A percentile compares a stretch with the other conserved stretches of the same genome.
Conservation (phyloP, 768 basidiomycete species). For the Agaricus bisporus region DNA sequence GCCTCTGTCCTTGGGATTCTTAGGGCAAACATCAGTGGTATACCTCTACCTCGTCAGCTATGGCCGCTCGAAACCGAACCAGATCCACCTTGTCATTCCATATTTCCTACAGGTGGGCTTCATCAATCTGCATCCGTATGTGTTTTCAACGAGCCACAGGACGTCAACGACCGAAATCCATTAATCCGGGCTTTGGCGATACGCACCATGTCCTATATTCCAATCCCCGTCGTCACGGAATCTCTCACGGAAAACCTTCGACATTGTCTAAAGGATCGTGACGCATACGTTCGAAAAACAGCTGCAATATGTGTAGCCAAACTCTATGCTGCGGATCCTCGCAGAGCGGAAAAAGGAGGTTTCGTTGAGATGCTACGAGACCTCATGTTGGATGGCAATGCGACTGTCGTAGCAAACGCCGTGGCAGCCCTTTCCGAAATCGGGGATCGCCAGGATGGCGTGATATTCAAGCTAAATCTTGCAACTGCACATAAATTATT, state of each 20-base stretch:
- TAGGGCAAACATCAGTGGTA: constrained; percentile 60
- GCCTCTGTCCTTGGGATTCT: constrained; percentile 9
- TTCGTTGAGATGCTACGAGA: constrained; percentile 91
- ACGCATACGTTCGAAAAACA: constrained; percentile 98
- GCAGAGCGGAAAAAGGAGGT: constrained; percentile 81
- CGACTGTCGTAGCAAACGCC: constrained; percentile 96
- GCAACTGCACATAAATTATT: constrained; percentile 86
- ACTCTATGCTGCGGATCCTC: constrained; percentile 82
- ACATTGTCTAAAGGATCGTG: constrained; percentile 87
- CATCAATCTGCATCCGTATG: not conserved
- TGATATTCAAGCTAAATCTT: constrained; percentile 85
- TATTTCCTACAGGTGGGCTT: constrained; percentile 76
- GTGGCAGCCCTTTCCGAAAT: constrained; percentile 97
- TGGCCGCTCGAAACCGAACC: constrained; percentile 88
- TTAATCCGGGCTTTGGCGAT: constrained; percentile 96
- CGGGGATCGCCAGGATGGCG: constrained; percentile 90
- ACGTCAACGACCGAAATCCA: constrained; percentile 93
- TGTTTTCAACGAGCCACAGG: constrained; percentile 42
- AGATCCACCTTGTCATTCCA: constrained; percentile 86
- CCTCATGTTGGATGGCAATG: constrained; percentile 88
- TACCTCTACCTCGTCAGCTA: constrained; percentile 98
- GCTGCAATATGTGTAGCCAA: constrained; percentile 98
- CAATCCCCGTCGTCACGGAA: constrained; percentile 82
- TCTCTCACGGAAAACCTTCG: constrained; percentile 85
- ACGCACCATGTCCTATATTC: constrained; percentile 99